Base-by-base conservation (phyloP, 495 filamentous ascomycete genomes). In the Aspergillus sclerotioniger region DNA sequence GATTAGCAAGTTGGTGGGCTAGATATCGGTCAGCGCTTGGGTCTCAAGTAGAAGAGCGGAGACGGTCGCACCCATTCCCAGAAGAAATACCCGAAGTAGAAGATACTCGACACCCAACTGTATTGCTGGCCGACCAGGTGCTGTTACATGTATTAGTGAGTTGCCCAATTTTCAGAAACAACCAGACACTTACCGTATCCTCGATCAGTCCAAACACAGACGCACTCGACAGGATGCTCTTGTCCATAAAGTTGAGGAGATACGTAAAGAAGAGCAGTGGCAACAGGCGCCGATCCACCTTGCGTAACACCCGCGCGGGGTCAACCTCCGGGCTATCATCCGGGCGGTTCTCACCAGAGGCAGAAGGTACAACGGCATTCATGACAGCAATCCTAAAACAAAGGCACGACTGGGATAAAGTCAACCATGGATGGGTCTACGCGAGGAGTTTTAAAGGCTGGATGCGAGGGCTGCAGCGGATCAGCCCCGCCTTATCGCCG, bases 1-100 rank as follows among this genome's bases (percentile, higher is more conserved):
- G 51, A 87, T 76, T 1, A 87, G 71, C 17, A 65, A 51, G 41
- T 63, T 69, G 25, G 64, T 65, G 9, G 54, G 39, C 66, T 58
- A 25, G 6, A 74, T 75, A 8, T 61, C 2, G 25, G 65, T 63
- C 67, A 70, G 60, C 44, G 17, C 7, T 17, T 46, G 44, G 20
- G 79, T 75, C 19, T n/a, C 45, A 51, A 8, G 53, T 50, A 20
- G 37, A 1, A 58, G 16, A 35, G 39, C 39, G 21, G 41, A 51
- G 25, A 33, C 50, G 16, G 15, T 21, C 28, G 16, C 49, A 54
- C 53, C 56, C 41, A 59, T 57, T 71, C 72, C 61, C 68, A 77
- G 59, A 65, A 68, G 31, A 84, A 67, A 60, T 78, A 87, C 4
- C 86, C 85, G 60, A 87, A 81, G 62, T 87, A 85, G 71, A 86